A percentile compares a stretch with the other conserved stretches of the same genome.
Evolutionary conservation across 495 filamentous ascomycete genomes (phyloP).

Genomic region (Hyaloscypha variabilis): DNA sequence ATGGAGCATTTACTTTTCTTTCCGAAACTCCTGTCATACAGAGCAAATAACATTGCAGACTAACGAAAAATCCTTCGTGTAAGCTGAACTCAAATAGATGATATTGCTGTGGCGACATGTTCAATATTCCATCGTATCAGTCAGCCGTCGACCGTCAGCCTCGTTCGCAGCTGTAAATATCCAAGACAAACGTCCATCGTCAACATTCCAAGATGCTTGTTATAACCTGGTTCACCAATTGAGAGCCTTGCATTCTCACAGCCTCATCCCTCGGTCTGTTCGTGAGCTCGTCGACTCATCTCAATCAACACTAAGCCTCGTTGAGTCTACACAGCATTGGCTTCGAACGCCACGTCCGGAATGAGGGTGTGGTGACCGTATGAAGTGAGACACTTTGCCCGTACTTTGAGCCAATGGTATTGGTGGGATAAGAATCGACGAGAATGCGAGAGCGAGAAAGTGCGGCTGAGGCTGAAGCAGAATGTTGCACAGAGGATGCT

Average conservation of each 20-base stretch:
- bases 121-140: background rate
- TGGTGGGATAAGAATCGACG: background rate
- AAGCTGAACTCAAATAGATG: background rate
- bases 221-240: background rate
- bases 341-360: no score
- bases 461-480: background rate
- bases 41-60: background rate
- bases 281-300: background rate
- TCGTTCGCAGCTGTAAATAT: background rate
- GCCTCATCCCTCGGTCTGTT: background rate
- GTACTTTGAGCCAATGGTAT: background rate
- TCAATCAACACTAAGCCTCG: background rate
- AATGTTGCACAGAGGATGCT: no score
- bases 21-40: background rate
- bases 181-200: background rate
- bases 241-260: background rate
- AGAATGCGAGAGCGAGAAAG: background rate
- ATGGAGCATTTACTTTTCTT: background rate
- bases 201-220: background rate
- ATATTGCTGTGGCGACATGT: background rate
- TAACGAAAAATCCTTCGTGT: background rate
- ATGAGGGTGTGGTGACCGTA: background rate
- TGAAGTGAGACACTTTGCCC: background rate
- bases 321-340: background rate
- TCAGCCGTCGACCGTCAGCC: background rate